Percentiles rank a stretch among this genome's conserved stretches.
Conservation (phyloP, 176 grass and related monocot species). For the Zoysia japonica region DNA sequence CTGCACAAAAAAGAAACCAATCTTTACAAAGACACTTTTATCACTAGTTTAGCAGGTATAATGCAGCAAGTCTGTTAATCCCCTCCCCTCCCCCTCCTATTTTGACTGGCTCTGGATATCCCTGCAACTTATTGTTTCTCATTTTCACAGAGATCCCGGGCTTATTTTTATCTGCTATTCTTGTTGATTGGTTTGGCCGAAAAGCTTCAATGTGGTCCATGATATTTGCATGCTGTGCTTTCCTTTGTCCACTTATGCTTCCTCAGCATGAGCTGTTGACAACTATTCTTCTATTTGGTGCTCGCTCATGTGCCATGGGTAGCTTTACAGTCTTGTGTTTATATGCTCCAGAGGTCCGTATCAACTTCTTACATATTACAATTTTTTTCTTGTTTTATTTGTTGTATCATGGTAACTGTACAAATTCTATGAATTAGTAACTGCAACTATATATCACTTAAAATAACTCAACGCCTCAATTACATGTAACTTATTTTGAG, state of each 20-base stretch:
- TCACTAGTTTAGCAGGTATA: constrained; percentile 73
- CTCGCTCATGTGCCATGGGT: constrained; percentile 56
- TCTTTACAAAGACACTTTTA: constrained; percentile 73
- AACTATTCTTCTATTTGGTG: constrained; percentile 71
- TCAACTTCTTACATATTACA: background rate
- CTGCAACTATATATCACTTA: background rate
- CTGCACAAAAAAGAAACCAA: constrained; percentile 10
- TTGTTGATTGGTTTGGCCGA: constrained; percentile 67
- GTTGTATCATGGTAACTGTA: background rate
- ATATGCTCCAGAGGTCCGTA: constrained; percentile 74
- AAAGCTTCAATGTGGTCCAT: constrained; percentile 69
- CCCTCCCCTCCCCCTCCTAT: background rate
- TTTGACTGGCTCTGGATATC: background rate
- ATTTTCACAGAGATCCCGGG: constrained; percentile 63
- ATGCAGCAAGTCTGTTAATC: background rate
- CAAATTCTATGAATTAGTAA: background rate
- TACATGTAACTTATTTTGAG: background rate
- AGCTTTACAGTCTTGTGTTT: constrained; percentile 64
- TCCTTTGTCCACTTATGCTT: constrained; percentile 59
- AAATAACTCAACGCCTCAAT: background rate
- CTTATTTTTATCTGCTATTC: constrained; percentile 55
- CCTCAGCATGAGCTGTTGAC: constrained; percentile 60
- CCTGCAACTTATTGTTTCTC: background rate
- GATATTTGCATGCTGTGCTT: constrained; percentile 57
- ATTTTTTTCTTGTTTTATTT: too few species aligned